A percentile compares a stretch with the other conserved stretches of the same genome.
Evolutionary conservation across 1,139 yeast genomes (phyloP).

Genomic region (Kurtzmaniella natalensis): DNA sequence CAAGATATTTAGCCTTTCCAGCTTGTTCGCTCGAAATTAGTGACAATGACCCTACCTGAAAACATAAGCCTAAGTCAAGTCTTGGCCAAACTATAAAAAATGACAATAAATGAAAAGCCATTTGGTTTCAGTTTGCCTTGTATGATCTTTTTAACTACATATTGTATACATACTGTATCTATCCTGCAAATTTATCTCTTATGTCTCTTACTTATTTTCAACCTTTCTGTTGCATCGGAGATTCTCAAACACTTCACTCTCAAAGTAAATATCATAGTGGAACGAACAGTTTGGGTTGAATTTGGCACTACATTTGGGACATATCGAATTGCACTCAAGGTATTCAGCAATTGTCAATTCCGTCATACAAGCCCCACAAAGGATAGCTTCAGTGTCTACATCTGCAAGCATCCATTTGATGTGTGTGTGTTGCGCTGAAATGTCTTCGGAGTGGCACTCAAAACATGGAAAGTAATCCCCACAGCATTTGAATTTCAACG

Average conservation of each 20-base stretch:
- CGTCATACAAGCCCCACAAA: constrained; percentile 35
- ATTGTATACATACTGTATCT: too few species aligned
- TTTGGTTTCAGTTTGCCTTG: too few species aligned
- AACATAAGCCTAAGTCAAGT: too few species aligned
- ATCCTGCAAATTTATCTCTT: too few species aligned
- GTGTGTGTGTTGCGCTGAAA: constrained; percentile 14
- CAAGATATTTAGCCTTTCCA: too few species aligned
- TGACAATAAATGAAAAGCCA: too few species aligned
- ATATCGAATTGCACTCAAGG: constrained; percentile 11
- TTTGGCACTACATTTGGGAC: constrained; percentile 22
- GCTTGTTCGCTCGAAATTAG: too few species aligned
- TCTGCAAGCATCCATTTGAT: constrained; percentile 17
- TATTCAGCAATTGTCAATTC: constrained; percentile 30
- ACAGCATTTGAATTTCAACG: constrained; percentile 41
- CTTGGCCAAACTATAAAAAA: too few species aligned
- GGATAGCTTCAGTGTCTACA: constrained; percentile 18
- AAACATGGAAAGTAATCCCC: constrained; percentile 34
- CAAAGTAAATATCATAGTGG: constrained; percentile 37
- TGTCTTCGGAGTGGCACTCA: constrained; percentile 29
- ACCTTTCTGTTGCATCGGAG: too few species aligned
- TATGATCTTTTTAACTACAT: too few species aligned
- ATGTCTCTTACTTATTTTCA: too few species aligned
- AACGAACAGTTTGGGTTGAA: constrained; percentile 38
- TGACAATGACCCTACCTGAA: too few species aligned
- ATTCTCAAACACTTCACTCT: constrained; percentile 6